Base-by-base conservation (phyloP, 345 rosid species). In the Hevea brasiliensis region DNA sequence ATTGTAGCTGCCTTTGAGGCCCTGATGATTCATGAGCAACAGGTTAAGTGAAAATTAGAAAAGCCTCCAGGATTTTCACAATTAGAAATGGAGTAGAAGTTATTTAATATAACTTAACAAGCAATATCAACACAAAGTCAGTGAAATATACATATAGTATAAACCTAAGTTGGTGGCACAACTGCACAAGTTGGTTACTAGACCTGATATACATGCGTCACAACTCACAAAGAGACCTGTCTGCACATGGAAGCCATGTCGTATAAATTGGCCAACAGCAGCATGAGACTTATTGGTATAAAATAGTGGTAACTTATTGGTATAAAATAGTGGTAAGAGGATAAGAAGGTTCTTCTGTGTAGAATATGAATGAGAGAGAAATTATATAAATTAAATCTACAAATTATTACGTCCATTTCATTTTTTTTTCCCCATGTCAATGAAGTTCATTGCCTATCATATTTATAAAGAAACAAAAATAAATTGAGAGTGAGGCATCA, bases 1-100 rank as follows among this genome's bases (percentile, higher is more conserved):
- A 87, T 81, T 3, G 90, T 85, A 15, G 97, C 94, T 70, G 98
- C 98, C 87, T 90, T 94, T 78, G 70, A 63, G 68, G 95, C 94
- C 98, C 98, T 94, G 82, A 73, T n/a, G 17, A 12, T 61, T 17
- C 59, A 50, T n/a, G 5, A 47, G 14, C 14, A 68, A 68, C 13
- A 3, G 48, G 21, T 35, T 9, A 13, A 56, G 23, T 64, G 42
- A 72, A n/a, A 72, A 61, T 64, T 23, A 24, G 56, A 17, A 61
- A 17, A 27, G 51, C 18, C 40, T 67, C 29, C 24, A 26, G 11
- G 17, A 51, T 18, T 74, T 51, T 29, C 6, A 27, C 47, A 41
- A n/a, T 29, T 17, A 59, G 17, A 32, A 32, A 32, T 4, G 2
- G 37, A 32, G 37, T 32, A 32, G 37, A 32, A 1, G 37, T 32